These are phyloP conservation scores for Microsporum audouinii DNA, from an alignment of 2,329 filamentous ascomycete genomes.

Conservation along the genomic window DNA sequence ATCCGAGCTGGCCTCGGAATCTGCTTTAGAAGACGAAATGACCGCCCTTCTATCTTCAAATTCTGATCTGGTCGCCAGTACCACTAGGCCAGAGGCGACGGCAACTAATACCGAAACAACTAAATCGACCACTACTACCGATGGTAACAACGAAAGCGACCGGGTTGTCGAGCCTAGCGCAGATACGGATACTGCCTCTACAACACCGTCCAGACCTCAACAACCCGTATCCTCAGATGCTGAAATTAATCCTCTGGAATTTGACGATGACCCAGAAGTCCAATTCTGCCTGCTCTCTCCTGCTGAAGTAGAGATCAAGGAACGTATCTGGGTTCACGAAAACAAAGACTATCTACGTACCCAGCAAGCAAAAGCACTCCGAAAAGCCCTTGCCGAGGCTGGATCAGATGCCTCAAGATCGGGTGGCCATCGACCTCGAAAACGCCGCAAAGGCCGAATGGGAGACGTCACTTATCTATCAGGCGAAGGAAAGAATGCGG, in stretches of 20 bases:
- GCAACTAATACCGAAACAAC: background rate
- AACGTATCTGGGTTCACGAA: slow-evolving; percentile 85
- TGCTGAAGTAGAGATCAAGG: slow-evolving; percentile 69
- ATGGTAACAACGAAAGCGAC: slow-evolving; percentile 4
- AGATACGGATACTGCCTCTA: slow-evolving; percentile 4
- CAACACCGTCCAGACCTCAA: slow-evolving; percentile 7
- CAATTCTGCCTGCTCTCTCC: slow-evolving; percentile 62
- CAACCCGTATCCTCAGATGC: slow-evolving; percentile 42
- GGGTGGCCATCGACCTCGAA: slow-evolving; percentile 35
- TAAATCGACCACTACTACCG: background rate
- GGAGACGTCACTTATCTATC: slow-evolving; percentile 38
- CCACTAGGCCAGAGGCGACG: slow-evolving; percentile 10
- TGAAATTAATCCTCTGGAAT: slow-evolving; percentile 67
- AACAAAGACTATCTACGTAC: slow-evolving; percentile 88
- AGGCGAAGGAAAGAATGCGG: slow-evolving; percentile 36
- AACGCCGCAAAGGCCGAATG: slow-evolving; percentile 37
- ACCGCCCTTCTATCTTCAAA: slow-evolving; percentile 48
- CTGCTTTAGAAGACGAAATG: slow-evolving; percentile 56
- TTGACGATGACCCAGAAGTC: slow-evolving; percentile 82
- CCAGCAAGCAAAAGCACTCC: slow-evolving; percentile 72
- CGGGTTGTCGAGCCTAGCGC: slow-evolving; percentile 22
- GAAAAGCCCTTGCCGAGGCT: slow-evolving; percentile 52
- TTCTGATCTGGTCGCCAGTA: slow-evolving; percentile 27
- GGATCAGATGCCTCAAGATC: slow-evolving; percentile 27
- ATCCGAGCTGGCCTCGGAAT: slow-evolving; percentile 49